phyloP scores from a whole-genome alignment of 2,329 filamentous ascomycete genomes.

The Sporothrix pallida region DNA sequence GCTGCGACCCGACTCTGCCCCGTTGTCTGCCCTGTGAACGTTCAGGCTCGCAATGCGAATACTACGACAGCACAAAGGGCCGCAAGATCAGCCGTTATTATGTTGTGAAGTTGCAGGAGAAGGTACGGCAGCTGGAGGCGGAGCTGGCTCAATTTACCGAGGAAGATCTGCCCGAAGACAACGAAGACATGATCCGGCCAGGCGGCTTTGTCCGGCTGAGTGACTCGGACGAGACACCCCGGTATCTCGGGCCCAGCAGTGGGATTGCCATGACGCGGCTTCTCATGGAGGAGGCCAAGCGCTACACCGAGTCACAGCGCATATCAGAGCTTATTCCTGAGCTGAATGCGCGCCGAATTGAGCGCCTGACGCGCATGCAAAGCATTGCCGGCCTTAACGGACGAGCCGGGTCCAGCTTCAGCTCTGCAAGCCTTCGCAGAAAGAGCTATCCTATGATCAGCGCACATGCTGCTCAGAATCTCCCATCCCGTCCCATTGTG shows the following conservation, averaged over 20 bases:
- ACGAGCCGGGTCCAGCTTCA: constrained; percentile 58
- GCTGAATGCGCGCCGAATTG: constrained; percentile 62
- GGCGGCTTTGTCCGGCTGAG: constrained; percentile 84
- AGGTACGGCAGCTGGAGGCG: constrained; percentile 78
- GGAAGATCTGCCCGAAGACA: constrained; percentile 73
- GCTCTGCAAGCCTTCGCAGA: constrained; percentile 63
- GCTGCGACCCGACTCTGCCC: constrained; percentile 91
- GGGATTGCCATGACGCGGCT: constrained; percentile 94
- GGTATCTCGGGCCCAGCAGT: constrained; percentile 91
- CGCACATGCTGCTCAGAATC: constrained; percentile 74
- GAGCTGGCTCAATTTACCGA: constrained; percentile 81
- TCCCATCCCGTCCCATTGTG: constrained; percentile 76
- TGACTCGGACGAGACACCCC: constrained; percentile 82
- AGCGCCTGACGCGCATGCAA: constrained; percentile 67
- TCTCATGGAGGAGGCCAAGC: constrained; percentile 95
- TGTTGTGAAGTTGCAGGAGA: constrained; percentile 89
- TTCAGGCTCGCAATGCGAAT: constrained; percentile 89
- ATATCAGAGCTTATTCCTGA: constrained; percentile 92
- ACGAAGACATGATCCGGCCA: constrained; percentile 84
- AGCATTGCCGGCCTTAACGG: constrained; percentile 60
- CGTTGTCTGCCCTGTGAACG: constrained; percentile 92
- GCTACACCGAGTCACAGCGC: constrained; percentile 86
- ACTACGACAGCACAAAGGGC: constrained; percentile 88
- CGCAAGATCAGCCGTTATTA: constrained; percentile 88
- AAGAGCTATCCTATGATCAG: constrained; percentile 93